Base-by-base conservation (phyloP, 2,329 filamentous ascomycete genomes). In the Onygenales sp. region DNA sequence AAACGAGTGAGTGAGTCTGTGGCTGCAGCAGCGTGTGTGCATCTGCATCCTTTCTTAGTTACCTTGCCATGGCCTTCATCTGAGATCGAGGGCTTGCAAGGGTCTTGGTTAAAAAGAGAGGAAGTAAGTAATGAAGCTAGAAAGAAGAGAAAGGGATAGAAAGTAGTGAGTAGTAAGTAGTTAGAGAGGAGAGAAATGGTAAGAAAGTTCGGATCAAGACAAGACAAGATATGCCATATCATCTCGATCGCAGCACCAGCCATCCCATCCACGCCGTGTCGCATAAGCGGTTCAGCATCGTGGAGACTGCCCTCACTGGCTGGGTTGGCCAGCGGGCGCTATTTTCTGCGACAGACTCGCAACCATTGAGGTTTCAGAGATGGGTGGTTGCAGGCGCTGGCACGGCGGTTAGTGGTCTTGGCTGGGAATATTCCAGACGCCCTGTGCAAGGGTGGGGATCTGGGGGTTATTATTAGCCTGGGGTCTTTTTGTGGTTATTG, bases 351-450 rank as follows among this genome's bases (percentile, higher is more conserved):
- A 42, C 49, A 36, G 45, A 44, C 27, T 36, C 52, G 52, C 52
- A 44, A 51, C 49, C 49, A 36, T 32, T 51, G 39, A 44, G 32
- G 49, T 51, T 51, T 51, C 49, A 51, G 32, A 32, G 39, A n/a
- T 49, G 47, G 31, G 27, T 27, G 33, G 49, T 39, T 13, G 17
- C n/a, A 13, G 14, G n/a, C 37, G n/a, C 31, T 51, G 9, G 32
- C 17, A 31, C 27, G 49, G 49, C 49, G 49, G 49, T 43, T 51
- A 51, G 39, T 31, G 7, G 39, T 6, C 27, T 51, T 8, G 17
- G 46, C 46, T 21, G 39, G 10, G 46, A 13, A 37, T 27, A 37
- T 40, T 49, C 17, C 17, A 40, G 34, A 49, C 32, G 36, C 21
- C 31, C 11, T 31, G 31, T 27, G 21, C 21, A 27, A 27, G 17